Evolutionary conservation across 495 filamentous ascomycete species (phyloP).

Genomic region (Penicillium goetzii): DNA sequence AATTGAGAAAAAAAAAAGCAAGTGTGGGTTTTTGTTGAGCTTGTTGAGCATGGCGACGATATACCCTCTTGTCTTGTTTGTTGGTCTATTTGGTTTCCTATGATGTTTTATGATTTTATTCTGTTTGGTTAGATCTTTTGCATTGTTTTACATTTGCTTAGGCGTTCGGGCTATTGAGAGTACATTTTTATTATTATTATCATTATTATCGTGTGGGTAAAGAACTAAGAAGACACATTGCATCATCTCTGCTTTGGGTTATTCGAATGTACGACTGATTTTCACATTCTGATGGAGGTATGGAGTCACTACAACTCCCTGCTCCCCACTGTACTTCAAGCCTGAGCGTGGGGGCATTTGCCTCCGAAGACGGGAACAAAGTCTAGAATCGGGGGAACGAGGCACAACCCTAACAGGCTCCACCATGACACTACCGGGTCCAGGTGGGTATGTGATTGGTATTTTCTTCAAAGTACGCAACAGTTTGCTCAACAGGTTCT

Average conservation of each 20-base stretch:
- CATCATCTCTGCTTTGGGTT: not conserved
- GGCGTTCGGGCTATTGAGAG: constrained; percentile 1
- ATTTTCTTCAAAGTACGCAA: no score
- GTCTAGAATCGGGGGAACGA: not conserved
- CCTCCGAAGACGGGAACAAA: not conserved
- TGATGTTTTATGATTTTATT: constrained; percentile 15
- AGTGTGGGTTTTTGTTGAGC: constrained; percentile 24
- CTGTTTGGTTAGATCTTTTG: constrained; percentile 4
- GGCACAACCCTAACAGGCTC: not conserved
- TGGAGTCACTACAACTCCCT: not conserved
- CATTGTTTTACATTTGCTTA: not conserved
- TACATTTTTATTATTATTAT: not conserved
- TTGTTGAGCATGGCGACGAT: constrained; percentile 30
- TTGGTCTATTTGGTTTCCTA: constrained; percentile 16
- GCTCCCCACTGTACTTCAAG: not conserved
- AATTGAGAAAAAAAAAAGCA: constrained; percentile 15
- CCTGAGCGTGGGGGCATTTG: not conserved
- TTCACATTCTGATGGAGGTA: not conserved
- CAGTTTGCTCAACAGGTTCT: not conserved
- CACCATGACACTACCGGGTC: not conserved
- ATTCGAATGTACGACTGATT: not conserved
- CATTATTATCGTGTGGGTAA: not conserved
- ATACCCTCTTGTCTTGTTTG: constrained; percentile 31
- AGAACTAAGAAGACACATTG: not conserved
- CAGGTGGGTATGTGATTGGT: no score